Evolutionary conservation across 345 rosid species (phyloP), one percentile per base, ranked within the genome.

Genomic region (Salix arbutifolia): DNA sequence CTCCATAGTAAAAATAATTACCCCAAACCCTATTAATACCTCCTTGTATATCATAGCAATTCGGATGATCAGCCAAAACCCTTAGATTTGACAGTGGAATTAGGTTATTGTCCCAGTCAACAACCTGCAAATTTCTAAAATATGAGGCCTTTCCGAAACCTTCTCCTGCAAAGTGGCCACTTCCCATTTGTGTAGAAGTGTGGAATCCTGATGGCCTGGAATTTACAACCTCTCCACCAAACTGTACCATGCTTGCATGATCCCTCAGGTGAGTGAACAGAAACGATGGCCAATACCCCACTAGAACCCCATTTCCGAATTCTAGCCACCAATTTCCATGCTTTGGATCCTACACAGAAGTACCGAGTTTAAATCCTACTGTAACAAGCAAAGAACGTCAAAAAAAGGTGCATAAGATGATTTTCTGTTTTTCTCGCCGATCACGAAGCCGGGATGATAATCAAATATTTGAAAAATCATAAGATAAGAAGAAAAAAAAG

Each of bases 321-420:
- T 96, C 96, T 62, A 96, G 86, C 99, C 99, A 96, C 99, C 99
- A 96, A 74, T 96, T 90, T 31, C 99, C 99, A 73, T 93, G 99
- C 85, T 96, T 96, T 69, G 99, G 99, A 88, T 96, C 99, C 99
- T 96, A 65, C 76, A 71, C 21, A 61, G 18, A 66, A 56, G 14
- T 0, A 31, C 33, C 4, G 26, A 23, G 42, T 1, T 2, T 25
- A 2, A 17, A 16, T 19, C 42, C n/a, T 28, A 40, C 26, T 5
- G 46, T 21, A 38, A 23, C 10, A 58, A 7, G 35, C 40, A 25
- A 16, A 33, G 12, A 28, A 35, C 38, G 38, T 14, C 10, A 67
- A 52, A 17, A 40, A 40, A 1, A 58, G 64, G 64, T 58, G 64
- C 1, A 58, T n/a, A 25, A n/a, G 23, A 35, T 64, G 31, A 38